Conservation (phyloP, 2,329 filamentous ascomycete species). For the Endothia cerciana region DNA sequence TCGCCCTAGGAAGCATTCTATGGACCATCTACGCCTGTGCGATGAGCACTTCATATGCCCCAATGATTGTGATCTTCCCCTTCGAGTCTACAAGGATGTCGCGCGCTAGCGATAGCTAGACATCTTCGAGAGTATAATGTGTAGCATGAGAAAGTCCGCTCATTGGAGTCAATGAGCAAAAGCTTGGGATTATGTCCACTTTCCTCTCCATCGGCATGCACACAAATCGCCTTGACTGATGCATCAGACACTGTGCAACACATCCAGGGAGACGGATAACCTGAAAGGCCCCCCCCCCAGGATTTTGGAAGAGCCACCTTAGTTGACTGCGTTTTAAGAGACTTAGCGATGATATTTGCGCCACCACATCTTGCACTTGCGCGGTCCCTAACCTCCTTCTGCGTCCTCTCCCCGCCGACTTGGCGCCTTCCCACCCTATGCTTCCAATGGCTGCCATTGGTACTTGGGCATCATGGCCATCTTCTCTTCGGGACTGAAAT, state of each 20-base stretch:
- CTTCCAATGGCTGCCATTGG: slow-evolving; percentile 48
- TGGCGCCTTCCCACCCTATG: background rate
- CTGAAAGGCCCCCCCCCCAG: background rate
- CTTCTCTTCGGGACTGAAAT: slow-evolving; percentile 84
- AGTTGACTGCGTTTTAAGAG: background rate
- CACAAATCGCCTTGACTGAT: background rate
- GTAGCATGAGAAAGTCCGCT: background rate
- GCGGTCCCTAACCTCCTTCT: too few relatives aligned
- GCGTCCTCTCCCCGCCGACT: background rate
- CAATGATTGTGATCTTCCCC: too few relatives aligned
- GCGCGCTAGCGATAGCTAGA: too few relatives aligned
- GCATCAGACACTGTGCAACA: background rate
- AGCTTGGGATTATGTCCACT: background rate
- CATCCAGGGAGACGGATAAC: background rate
- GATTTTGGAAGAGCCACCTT: background rate
- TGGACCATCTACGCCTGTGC: too few relatives aligned
- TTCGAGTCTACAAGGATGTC: too few relatives aligned
- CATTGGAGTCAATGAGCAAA: background rate
- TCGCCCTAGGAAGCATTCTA: too few relatives aligned
- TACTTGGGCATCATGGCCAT: slow-evolving; percentile 81
- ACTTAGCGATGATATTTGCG: background rate
- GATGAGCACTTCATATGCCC: too few relatives aligned
- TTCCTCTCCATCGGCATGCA: background rate
- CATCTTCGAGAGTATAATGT: too few relatives aligned
- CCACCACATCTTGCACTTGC: background rate